These are phyloP conservation scores for Pyrrhoderma lamaoense DNA, from an alignment of 1,284 basidiomycete species.

Conservation along the genomic window DNA sequence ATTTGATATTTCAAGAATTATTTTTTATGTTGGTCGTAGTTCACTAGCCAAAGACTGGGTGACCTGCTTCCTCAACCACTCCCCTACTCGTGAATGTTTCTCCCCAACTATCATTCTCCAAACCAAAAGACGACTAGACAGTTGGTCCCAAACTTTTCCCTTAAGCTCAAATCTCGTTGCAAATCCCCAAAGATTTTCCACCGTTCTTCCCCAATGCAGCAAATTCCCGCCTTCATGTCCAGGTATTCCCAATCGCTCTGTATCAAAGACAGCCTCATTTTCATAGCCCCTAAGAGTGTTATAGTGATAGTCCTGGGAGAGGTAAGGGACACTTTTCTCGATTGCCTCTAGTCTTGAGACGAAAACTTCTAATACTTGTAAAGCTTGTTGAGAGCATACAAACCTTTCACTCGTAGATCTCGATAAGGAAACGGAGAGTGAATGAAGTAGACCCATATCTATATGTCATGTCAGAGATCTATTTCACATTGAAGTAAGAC, in stretches of 20 bases:
- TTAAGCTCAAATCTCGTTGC: constrained; percentile 37
- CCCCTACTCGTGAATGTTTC: constrained; percentile 31
- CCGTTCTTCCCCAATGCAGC: constrained; percentile 42
- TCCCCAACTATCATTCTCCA: constrained; percentile 42
- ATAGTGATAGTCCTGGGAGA: no score
- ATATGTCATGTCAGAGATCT: not conserved
- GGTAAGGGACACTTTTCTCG: constrained; percentile 32
- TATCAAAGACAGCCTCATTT: no score
- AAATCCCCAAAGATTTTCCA: constrained; percentile 51
- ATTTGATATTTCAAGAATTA: no score
- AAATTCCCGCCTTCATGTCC: constrained; percentile 1
- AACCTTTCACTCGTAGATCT: constrained; percentile 22
- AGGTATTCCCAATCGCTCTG: no score
- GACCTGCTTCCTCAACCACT: constrained; percentile 38
- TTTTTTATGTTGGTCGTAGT: no score
- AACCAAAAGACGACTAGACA: constrained; percentile 47
- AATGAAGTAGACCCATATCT: constrained; percentile 7
- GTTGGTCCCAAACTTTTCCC: constrained; percentile 39
- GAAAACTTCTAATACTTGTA: constrained; percentile 6
- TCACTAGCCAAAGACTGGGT: not conserved
- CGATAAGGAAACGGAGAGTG: constrained; percentile 12
- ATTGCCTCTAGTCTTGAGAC: constrained; percentile 30
- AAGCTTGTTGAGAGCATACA: not conserved
- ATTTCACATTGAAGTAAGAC: not conserved
- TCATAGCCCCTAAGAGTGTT: no score